Evolutionary conservation across 129 eudicot species (phyloP).

Genomic region (Escallonia rubra): DNA sequence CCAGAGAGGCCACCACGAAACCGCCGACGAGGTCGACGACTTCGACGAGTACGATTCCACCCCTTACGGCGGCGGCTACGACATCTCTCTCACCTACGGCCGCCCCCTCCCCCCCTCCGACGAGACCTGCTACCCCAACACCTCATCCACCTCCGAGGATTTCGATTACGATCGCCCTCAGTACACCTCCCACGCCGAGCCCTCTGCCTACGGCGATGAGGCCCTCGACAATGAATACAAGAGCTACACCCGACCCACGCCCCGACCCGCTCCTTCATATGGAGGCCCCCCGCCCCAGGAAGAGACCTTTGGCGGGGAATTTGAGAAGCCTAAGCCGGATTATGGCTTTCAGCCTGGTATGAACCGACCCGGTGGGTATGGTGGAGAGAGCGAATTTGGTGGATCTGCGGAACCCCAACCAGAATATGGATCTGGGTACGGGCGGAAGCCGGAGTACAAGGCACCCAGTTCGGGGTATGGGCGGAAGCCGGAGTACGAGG

Average conservation of each 20-base stretch:
- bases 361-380: conserved; percentile 23
- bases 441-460: conserved; percentile 1
- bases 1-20: conserved; percentile 58
- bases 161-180: conserved; percentile 72
- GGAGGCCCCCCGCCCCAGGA: not conserved
- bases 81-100: conserved; percentile 66
- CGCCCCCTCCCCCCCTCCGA: conserved; percentile 81
- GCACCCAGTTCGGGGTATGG: conserved; percentile 15
- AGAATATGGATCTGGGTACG: conserved; percentile 18
- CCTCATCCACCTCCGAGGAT: conserved; percentile 43
- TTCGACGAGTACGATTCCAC: conserved; percentile 89
- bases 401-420: not conserved
- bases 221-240: conserved; percentile 77
- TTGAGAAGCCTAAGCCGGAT: conserved; percentile 14
- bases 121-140: conserved; percentile 61
- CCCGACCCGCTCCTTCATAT: conserved; percentile 14
- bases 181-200: conserved; percentile 66
- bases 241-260: conserved; percentile 58
- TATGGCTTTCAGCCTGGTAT: conserved; percentile 17
- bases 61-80: conserved; percentile 94
- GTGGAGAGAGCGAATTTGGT: conserved; percentile 15
- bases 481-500: not conserved
- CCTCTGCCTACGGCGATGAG: conserved; percentile 63
- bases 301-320: conserved; percentile 15
- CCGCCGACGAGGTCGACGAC: conserved; percentile 63